Conservation (phyloP, 129 eudicot genomes). For the Centaurea solstitialis region DNA sequence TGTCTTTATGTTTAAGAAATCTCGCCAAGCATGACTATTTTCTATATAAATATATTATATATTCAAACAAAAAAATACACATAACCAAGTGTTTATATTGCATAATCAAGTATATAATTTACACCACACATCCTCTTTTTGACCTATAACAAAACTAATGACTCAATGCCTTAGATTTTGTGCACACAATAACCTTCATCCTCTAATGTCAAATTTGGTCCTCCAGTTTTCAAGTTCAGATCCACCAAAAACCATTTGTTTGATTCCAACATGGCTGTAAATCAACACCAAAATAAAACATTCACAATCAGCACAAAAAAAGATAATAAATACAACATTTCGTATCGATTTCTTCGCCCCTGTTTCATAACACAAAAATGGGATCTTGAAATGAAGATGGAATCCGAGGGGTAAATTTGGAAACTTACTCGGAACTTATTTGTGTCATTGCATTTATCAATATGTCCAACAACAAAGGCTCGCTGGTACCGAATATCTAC, state of each 20-base stretch:
- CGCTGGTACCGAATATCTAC: conserved; percentile 94
- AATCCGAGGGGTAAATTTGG: not conserved
- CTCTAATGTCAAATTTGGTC: conserved; percentile 68
- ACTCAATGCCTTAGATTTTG: conserved; percentile 50
- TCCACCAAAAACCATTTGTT: conserved; percentile 91
- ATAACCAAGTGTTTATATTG: not conserved
- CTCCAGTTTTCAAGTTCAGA: conserved; percentile 82
- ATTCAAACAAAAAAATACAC: not conserved
- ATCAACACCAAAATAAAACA: not conserved
- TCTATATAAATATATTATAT: too few species aligned
- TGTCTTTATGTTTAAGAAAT: too few species aligned
- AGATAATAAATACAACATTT: not conserved
- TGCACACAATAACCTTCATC: conserved; percentile 71
- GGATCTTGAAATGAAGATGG: not conserved
- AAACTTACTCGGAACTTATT: conserved; percentile 89
- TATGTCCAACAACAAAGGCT: conserved; percentile 77
- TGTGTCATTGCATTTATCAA: conserved; percentile 85
- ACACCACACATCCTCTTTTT: conserved; percentile 3
- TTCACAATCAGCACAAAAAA: not conserved
- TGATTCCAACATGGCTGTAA: conserved; percentile 78
- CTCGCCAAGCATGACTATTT: too few species aligned
- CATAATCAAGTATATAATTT: not conserved
- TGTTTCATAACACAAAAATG: not conserved
- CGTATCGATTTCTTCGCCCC: not conserved
- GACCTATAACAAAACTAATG: not conserved